Conservation (phyloP, 768 basidiomycete genomes). For the Tylopilus cervinicoccineus region DNA sequence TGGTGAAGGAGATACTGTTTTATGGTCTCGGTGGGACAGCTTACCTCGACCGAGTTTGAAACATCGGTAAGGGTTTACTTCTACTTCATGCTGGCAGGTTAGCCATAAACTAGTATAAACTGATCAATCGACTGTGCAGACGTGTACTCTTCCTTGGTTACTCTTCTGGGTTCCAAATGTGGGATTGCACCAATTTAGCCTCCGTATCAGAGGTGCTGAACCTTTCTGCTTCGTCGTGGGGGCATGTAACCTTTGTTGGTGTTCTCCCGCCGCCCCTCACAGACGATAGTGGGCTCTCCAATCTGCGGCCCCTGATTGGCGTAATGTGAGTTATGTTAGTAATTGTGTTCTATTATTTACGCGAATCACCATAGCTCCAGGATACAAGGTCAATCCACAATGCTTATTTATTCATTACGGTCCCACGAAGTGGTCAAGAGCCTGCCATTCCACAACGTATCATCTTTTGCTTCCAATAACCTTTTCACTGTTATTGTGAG, state of each 20-base stretch:
- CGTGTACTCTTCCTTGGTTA: conserved; percentile 54
- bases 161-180: conserved; percentile 49
- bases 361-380: conserved; percentile 19
- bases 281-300: conserved; percentile 27
- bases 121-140: conserved; percentile 21
- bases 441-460: conserved; percentile 39
- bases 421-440: conserved; percentile 50
- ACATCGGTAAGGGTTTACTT: conserved; percentile 15
- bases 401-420: conserved; percentile 45
- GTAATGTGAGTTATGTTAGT: conserved; percentile 28
- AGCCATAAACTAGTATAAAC: background rate
- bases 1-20: conserved; percentile 27
- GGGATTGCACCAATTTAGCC: conserved; percentile 56
- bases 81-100: background rate
- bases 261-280: conserved; percentile 35
- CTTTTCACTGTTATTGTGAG: conserved; percentile 58
- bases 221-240: conserved; percentile 36
- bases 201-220: conserved; percentile 53
- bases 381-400: conserved; percentile 20
- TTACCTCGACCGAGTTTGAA: conserved; percentile 17
- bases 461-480: conserved; percentile 42
- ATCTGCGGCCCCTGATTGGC: conserved; percentile 34
- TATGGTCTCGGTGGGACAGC: conserved; percentile 34
- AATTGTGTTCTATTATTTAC: conserved; percentile 4
- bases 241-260: conserved; percentile 35